Evolutionary conservation across 306 rosid species (phyloP).

Genomic region (Boehmeria nivea): DNA sequence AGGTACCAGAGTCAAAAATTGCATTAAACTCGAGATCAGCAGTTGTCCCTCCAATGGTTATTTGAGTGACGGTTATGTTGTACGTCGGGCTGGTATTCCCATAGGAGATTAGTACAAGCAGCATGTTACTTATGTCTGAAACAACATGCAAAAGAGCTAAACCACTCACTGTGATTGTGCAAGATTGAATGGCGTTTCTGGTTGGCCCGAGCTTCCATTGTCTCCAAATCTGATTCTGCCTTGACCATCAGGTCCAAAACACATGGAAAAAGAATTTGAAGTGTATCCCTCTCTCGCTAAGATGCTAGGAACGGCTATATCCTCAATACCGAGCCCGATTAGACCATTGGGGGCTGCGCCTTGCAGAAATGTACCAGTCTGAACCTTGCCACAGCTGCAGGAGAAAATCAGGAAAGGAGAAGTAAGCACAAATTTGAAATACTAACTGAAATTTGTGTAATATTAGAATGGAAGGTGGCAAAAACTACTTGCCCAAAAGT

Average conservation of each 20-base stretch:
- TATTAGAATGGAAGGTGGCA: neutral
- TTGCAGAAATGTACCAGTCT: slow-evolving; percentile 60
- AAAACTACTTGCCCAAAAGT: slow-evolving; percentile 61
- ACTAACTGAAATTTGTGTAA: neutral
- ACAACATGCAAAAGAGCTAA: neutral
- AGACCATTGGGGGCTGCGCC: slow-evolving; percentile 88
- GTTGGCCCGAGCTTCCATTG: slow-evolving; percentile 49
- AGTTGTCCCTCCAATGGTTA: slow-evolving; percentile 37
- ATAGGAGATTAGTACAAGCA: slow-evolving; percentile 19
- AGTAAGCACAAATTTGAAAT: neutral
- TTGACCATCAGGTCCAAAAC: slow-evolving; percentile 56
- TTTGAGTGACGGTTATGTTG: slow-evolving; percentile 62
- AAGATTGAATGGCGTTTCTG: slow-evolving; percentile 63
- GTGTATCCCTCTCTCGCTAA: slow-evolving; percentile 55
- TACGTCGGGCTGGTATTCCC: slow-evolving; percentile 56
- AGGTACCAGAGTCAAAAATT: slow-evolving; percentile 83
- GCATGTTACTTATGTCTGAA: too few relatives aligned
- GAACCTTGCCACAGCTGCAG: slow-evolving; percentile 81
- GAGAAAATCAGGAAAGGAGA: neutral
- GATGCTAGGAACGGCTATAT: slow-evolving; percentile 70
- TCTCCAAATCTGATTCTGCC: slow-evolving; percentile 89
- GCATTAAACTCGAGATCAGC: slow-evolving; percentile 50
- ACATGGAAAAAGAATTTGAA: slow-evolving; percentile 83
- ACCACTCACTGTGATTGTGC: slow-evolving; percentile 41
- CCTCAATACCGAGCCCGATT: slow-evolving; percentile 73